Evolutionary conservation across 73 alveolate genomes (phyloP).

Genomic region (Tetrahymena elliotti): DNA sequence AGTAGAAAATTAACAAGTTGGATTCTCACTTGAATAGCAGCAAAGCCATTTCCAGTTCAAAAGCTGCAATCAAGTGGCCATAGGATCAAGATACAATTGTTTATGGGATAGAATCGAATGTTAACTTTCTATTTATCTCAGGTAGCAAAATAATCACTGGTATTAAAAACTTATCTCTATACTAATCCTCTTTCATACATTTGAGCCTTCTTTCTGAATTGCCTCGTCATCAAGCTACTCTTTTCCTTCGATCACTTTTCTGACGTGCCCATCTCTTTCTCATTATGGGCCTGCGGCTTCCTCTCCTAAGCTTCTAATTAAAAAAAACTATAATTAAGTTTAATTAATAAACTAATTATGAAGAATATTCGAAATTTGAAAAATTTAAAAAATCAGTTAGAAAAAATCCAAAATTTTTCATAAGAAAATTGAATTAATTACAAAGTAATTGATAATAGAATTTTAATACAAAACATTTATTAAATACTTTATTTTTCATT

Average conservation of each 20-base stretch:
- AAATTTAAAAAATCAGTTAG: not conserved
- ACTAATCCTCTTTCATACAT: not conserved
- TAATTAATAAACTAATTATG: not conserved
- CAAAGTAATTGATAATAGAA: too few relatives aligned
- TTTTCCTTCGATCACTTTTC: not conserved
- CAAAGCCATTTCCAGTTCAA: not conserved
- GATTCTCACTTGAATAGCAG: not conserved
- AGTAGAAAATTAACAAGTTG: not conserved
- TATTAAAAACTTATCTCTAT: not conserved
- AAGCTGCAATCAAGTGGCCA: not conserved
- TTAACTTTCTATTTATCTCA: not conserved
- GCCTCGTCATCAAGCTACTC: slow-evolving; percentile 3
- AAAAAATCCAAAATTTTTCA: not conserved
- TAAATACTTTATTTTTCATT: too few relatives aligned
- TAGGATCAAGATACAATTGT: not conserved
- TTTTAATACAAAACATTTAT: too few relatives aligned
- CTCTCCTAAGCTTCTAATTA: not conserved
- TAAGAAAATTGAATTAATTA: too few relatives aligned
- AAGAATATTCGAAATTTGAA: not conserved
- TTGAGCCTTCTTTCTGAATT: not conserved
- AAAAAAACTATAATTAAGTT: not conserved
- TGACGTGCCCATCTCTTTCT: not conserved
- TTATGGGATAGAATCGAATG: not conserved
- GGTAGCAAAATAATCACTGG: not conserved
- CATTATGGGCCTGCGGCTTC: not conserved